These are phyloP conservation scores for Sclerotinia sclerotiorum DNA, from an alignment of 2,329 filamentous ascomycete genomes.

Conservation along the genomic window DNA sequence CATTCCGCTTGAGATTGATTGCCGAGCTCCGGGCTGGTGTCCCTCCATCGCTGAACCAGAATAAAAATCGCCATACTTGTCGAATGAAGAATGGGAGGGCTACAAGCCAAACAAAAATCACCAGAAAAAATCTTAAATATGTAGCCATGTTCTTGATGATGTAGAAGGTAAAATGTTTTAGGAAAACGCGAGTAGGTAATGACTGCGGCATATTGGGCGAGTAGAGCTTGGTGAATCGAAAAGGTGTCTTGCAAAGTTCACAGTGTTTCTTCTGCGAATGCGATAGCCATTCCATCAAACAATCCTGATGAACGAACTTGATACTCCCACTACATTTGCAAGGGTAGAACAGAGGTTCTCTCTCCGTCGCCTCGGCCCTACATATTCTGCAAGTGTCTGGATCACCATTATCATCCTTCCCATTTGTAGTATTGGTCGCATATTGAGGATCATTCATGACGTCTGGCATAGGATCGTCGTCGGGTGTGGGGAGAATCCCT, in stretches of 20 bases:
- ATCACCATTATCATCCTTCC: conserved; percentile 38
- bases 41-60: conserved; percentile 61
- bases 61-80: conserved; percentile 87
- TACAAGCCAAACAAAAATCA: conserved; percentile 83
- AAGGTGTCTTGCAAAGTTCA: conserved; percentile 97
- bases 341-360: conserved; percentile 91
- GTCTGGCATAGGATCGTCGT: conserved; percentile 43
- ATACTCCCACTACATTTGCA: conserved; percentile 99
- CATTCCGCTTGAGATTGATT: conserved; percentile 24
- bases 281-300: conserved; percentile 96
- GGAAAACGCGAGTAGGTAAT: conserved; percentile 77
- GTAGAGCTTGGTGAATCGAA: conserved; percentile 97
- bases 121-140: conserved; percentile 76
- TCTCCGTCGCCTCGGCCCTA: conserved; percentile 76
- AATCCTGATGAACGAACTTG: conserved; percentile 97
- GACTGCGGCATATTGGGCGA: conserved; percentile 87
- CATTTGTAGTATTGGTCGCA: conserved; percentile 43
- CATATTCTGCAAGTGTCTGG: conserved; percentile 95
- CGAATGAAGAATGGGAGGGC: conserved; percentile 89
- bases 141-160: conserved; percentile 68
- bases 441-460: conserved; percentile 58
- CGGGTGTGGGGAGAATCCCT: not conserved
- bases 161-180: conserved; percentile 75
- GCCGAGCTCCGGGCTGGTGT: conserved; percentile 31
- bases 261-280: conserved; percentile 99